phyloP scores from a whole-genome alignment of 805 yeast species.

The Saccharomycopsis fodiens region DNA sequence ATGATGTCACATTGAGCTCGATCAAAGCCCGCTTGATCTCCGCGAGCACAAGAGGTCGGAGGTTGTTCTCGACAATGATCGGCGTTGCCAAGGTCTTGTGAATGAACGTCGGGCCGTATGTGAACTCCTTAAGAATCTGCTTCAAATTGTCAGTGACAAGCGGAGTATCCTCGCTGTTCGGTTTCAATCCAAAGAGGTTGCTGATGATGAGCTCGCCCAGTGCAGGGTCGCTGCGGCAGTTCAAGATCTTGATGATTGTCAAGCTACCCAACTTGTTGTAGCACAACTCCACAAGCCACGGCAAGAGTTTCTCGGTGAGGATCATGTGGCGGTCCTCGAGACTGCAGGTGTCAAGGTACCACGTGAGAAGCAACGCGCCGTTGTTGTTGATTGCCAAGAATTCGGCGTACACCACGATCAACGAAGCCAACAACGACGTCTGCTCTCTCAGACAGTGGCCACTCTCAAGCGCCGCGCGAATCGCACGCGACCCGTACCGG shows the following conservation, averaged over 20 bases:
- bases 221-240: conserved; percentile 55
- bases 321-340: conserved; percentile 58
- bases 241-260: conserved; percentile 72
- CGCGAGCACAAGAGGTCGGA: conserved; percentile 48
- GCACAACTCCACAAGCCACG: conserved; percentile 56
- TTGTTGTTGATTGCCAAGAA: conserved; percentile 76
- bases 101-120: conserved; percentile 69
- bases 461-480: conserved; percentile 86
- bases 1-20: conserved; percentile 45
- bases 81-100: conserved; percentile 76
- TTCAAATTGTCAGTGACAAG: conserved; percentile 35
- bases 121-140: conserved; percentile 55
- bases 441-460: conserved; percentile 61
- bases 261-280: conserved; percentile 80
- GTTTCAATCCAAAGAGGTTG: conserved; percentile 40
- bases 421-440: conserved; percentile 61
- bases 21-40: conserved; percentile 59
- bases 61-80: conserved; percentile 43
- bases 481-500: conserved; percentile 91
- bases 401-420: conserved; percentile 71
- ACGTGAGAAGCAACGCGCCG: conserved; percentile 83
- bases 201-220: conserved; percentile 57
- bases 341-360: conserved; percentile 86
- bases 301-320: conserved; percentile 54
- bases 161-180: conserved; percentile 22